These are phyloP conservation scores for Ophiocordyceps robertsii DNA, from an alignment of 2,329 filamentous ascomycete genomes.

Conservation along the genomic window DNA sequence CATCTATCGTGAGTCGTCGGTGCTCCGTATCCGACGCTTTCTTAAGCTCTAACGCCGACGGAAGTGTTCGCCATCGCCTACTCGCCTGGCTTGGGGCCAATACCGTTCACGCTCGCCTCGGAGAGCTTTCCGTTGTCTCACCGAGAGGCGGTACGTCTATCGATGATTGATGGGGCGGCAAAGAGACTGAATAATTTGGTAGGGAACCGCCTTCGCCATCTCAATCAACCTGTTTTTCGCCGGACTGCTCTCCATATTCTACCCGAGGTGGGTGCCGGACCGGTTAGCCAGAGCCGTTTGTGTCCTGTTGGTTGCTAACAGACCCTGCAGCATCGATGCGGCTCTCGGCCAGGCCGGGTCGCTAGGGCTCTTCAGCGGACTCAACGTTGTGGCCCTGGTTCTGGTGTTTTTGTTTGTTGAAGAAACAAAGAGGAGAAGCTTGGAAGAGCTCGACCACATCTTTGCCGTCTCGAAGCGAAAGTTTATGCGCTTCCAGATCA, in stretches of 20 bases:
- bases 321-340: constrained; percentile 8
- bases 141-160: constrained; percentile 24
- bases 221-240: constrained; percentile 33
- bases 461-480: constrained; percentile 23
- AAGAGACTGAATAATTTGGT: neutral
- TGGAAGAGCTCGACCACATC: constrained; percentile 26
- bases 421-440: constrained; percentile 25
- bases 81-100: constrained; percentile 28
- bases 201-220: constrained; percentile 33
- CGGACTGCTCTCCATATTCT: constrained; percentile 29
- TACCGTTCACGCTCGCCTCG: constrained; percentile 35
- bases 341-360: constrained; percentile 17
- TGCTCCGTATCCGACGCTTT: neutral
- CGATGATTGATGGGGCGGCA: no score
- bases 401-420: constrained; percentile 30
- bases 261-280: constrained; percentile 12
- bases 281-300: no score
- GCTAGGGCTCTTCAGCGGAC: constrained; percentile 29
- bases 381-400: constrained; percentile 31
- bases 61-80: constrained; percentile 27
- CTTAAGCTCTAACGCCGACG: neutral
- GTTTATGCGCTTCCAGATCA: constrained; percentile 23
- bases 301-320: neutral
- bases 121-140: constrained; percentile 36
- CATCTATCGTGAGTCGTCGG: constrained; percentile 13